Conservation (phyloP, 2,329 filamentous ascomycete species). For the Raffaelea arxii region DNA sequence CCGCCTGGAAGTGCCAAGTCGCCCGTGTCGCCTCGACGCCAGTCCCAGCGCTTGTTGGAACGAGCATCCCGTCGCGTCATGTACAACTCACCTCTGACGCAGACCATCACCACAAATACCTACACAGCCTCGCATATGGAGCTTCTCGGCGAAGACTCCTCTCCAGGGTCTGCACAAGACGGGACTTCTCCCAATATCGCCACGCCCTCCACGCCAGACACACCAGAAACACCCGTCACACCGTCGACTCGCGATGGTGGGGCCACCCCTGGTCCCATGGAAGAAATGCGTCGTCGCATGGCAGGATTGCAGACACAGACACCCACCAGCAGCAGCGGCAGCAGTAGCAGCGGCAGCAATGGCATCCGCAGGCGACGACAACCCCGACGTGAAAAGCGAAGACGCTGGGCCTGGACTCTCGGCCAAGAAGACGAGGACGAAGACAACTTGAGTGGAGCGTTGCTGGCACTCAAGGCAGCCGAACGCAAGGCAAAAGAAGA, state of each 20-base stretch:
- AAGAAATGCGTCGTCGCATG: constrained; percentile 52
- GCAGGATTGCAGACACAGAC: constrained; percentile 31
- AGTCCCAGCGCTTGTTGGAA: constrained; percentile 44
- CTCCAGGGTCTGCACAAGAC: constrained; percentile 38
- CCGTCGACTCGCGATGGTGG: constrained; percentile 51
- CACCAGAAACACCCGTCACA: constrained; percentile 39
- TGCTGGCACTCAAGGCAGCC: constrained; percentile 15
- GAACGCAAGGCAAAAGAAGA: constrained; percentile 12
- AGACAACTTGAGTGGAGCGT: constrained; percentile 24
- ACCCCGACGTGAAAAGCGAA: constrained; percentile 51
- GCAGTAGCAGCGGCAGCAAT: constrained; percentile 30
- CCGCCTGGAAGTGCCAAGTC: constrained; percentile 40
- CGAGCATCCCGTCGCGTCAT: constrained; percentile 46
- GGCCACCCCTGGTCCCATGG: constrained; percentile 52
- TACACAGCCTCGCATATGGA: constrained; percentile 57
- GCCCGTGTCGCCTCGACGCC: constrained; percentile 41
- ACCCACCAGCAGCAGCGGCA: constrained; percentile 31
- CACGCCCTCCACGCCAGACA: constrained; percentile 27
- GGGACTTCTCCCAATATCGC: too few species aligned
- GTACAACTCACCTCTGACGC: constrained; percentile 52
- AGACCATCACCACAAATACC: constrained; percentile 53
- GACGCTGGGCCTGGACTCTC: constrained; percentile 59
- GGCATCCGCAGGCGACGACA: constrained; percentile 42
- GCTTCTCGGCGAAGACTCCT: constrained; percentile 47
- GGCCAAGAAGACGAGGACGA: constrained; percentile 39